Evolutionary conservation across 2,329 filamentous ascomycete genomes (phyloP), one percentile per base, ranked within the genome.

Genomic region (Cladosporium sphaerospermum): DNA sequence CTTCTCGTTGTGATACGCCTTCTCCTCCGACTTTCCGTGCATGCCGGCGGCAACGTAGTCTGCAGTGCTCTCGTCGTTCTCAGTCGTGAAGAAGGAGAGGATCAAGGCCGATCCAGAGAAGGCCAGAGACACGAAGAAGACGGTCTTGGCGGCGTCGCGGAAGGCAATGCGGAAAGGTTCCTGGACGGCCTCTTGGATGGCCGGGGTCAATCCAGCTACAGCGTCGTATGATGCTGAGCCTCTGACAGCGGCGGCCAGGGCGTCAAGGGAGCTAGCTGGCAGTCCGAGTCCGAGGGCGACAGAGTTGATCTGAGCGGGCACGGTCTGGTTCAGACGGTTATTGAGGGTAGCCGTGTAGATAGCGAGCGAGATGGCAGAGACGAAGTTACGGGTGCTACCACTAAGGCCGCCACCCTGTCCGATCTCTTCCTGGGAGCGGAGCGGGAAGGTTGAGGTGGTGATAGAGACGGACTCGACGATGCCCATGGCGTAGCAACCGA

Each of bases 401-500:
- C 50, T 56, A 28, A 63, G 54, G 14, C 59, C 61, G 23, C 59
- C 59, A 39, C 56, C 61, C 45, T 61, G 59, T 3, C 61, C 61
- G 14, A 63, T 62, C 45, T 63, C 60, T 42, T 63, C 59, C 50
- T 63, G 61, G 1, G 59, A 60, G 11, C 61, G 57, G 13, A 62
- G 58, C 18, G 61, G 61, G 51, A 62, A 62, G 13, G 59, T 61
- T 3, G 61, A 59, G 5, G 61, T 62, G 2, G 59, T 61, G 46
- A 59, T 61, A 4, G 61, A 58, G 36, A 61, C 57, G 9, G 57
- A 56, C 31, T 62, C 60, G 7, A 63, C 60, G 16, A 63, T 57
- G 6, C 61, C 61, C 39, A 61, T 59, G 3, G 60, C 57, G 40
- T 58, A 61, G 5, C 54, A 51, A 13, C 61, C 61, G 16, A 56